Evolutionary conservation across 129 eudicot genomes (phyloP).

Genomic region (Flaveria robusta): DNA sequence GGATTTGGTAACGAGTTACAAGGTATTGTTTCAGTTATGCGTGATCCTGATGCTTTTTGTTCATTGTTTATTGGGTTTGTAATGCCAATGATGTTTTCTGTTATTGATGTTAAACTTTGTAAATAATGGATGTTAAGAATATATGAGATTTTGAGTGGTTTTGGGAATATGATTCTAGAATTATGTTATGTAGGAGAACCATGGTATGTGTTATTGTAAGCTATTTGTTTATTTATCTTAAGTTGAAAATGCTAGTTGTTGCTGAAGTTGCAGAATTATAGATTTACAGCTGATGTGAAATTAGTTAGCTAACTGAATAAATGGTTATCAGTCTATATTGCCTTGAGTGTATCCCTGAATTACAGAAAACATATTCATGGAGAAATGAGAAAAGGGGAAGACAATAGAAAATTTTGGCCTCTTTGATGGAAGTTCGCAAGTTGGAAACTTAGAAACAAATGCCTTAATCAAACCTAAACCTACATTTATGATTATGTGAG

Average conservation of each 20-base stretch:
- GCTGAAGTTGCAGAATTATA: slow-evolving; percentile 6
- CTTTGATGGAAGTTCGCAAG: not conserved
- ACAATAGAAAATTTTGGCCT: too few species aligned
- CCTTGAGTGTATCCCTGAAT: too few species aligned
- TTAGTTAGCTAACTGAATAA: not conserved
- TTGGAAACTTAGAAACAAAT: not conserved
- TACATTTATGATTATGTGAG: not conserved
- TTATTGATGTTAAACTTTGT: slow-evolving; percentile 7
- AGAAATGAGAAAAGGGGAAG: too few species aligned
- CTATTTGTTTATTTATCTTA: not conserved
- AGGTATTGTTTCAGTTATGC: slow-evolving; percentile 49
- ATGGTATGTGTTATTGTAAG: not conserved
- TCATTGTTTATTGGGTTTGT: not conserved
- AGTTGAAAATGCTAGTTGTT: slow-evolving; percentile 6
- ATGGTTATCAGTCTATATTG: not conserved
- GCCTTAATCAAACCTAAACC: not conserved
- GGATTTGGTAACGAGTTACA: slow-evolving; percentile 77
- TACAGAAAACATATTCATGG: too few species aligned
- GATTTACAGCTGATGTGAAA: not conserved
- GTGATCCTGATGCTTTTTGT: not conserved
- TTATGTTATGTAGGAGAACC: too few species aligned
- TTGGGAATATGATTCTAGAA: not conserved
- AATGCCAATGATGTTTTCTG: not conserved
- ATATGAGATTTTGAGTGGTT: slow-evolving; percentile 1
- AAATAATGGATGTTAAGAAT: not conserved